phyloP scores from a whole-genome alignment of 768 basidiomycete genomes.

The Boletellus emodensis region DNA sequence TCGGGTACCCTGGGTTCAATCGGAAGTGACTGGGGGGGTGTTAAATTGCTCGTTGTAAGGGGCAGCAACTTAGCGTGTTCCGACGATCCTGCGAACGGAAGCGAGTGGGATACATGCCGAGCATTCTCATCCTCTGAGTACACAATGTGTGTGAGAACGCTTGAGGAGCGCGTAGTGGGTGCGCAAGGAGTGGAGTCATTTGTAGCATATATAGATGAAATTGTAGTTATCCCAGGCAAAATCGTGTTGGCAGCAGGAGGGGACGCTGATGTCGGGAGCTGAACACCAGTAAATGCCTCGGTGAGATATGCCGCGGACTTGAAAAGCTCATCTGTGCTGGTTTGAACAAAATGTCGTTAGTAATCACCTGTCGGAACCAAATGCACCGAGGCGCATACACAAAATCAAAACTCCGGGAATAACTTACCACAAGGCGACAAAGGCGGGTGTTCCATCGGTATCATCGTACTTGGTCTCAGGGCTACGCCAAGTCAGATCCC shows the following conservation, averaged over 20 bases:
- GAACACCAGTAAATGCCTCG: slow-evolving; percentile 49
- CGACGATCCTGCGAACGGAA: background rate
- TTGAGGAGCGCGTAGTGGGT: slow-evolving; percentile 19
- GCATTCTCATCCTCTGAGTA: slow-evolving; percentile 8
- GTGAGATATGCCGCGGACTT: slow-evolving; percentile 75
- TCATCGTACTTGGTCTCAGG: slow-evolving; percentile 63
- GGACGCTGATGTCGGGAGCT: slow-evolving; percentile 12
- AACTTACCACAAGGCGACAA: slow-evolving; percentile 64
- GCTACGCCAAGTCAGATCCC: slow-evolving; percentile 28
- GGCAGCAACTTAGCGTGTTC: background rate
- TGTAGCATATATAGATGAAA: background rate
- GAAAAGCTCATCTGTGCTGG: slow-evolving; percentile 71
- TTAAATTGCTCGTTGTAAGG: background rate
- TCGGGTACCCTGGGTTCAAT: background rate
- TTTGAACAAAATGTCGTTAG: slow-evolving; percentile 5
- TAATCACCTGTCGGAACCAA: background rate
- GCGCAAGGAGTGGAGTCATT: background rate
- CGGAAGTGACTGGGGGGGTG: background rate
- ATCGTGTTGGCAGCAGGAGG: background rate
- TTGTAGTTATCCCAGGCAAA: background rate
- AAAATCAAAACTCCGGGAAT: background rate
- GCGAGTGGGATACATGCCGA: background rate
- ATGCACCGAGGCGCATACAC: background rate
- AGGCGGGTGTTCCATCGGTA: slow-evolving; percentile 64
- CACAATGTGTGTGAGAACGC: slow-evolving; percentile 19